Conservation (phyloP, 2,329 filamentous ascomycete genomes). For the Myriosclerotinia curreyana region DNA sequence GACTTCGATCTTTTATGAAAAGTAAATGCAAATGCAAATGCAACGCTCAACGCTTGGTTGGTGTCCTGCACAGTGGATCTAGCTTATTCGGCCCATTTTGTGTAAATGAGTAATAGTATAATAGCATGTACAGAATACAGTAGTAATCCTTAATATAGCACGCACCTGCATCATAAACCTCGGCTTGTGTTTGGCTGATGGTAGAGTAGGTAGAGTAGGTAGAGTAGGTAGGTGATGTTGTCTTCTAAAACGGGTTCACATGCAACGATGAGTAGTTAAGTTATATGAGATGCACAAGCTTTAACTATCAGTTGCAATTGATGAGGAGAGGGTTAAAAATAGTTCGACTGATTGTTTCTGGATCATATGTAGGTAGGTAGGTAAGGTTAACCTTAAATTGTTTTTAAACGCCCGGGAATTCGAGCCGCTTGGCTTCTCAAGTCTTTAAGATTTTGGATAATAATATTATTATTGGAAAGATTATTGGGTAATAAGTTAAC, state of each 20-base stretch:
- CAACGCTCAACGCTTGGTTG: not conserved
- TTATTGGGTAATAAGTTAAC: no score
- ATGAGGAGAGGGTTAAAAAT: slow-evolving; percentile 8
- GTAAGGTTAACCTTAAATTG: no score
- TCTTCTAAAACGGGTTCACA: not conserved
- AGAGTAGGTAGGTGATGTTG: not conserved
- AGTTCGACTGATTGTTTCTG: not conserved
- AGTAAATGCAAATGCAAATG: not conserved
- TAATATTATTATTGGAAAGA: no score
- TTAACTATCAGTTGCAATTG: not conserved
- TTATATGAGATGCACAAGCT: not conserved
- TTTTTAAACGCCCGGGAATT: slow-evolving; percentile 8
- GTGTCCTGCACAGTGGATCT: not conserved
- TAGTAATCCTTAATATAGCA: no score
- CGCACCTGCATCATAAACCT: not conserved
- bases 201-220: no score
- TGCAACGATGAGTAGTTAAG: not conserved
- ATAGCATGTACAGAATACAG: not conserved
- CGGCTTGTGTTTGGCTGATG: no score
- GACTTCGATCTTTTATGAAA: not conserved
- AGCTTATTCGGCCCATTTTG: not conserved
- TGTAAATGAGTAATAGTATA: not conserved
- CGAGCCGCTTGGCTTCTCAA: slow-evolving; percentile 1
- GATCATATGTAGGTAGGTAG: no score
- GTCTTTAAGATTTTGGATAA: no score